Percentiles rank a stretch among this genome's conserved stretches.
Evolutionary conservation across 1,284 basidiomycete species (phyloP).

Genomic region (Trichosporon sp.): DNA sequence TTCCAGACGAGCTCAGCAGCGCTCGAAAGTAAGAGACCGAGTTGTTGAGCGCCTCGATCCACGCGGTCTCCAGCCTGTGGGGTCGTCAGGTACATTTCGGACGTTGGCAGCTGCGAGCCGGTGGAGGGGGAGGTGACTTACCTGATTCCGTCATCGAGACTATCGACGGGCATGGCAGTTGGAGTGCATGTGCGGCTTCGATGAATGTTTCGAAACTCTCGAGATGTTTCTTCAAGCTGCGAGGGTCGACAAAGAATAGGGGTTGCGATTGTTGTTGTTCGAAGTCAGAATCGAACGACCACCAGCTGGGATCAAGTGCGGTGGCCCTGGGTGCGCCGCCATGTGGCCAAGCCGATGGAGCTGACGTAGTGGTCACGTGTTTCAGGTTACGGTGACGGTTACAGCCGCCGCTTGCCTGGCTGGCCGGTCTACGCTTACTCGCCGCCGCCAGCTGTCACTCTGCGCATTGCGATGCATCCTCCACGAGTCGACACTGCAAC

Average conservation of each 20-base stretch:
- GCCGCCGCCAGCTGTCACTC: constrained; percentile 15
- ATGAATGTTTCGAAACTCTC: constrained; percentile 13
- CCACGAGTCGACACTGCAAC: background rate
- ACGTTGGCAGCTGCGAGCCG: background rate
- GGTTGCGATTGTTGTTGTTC: constrained; percentile 20
- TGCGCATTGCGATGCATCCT: background rate
- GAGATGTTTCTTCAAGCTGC: background rate
- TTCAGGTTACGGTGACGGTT: constrained; percentile 7
- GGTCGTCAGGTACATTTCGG: background rate
- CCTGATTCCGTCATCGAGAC: constrained; percentile 54
- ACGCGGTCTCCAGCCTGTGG: constrained; percentile 53
- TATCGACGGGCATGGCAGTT: constrained; percentile 44
- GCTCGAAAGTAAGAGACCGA: constrained; percentile 53
- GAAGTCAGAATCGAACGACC: constrained; percentile 9
- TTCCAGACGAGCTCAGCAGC: constrained; percentile 52
- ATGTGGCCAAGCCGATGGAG: background rate
- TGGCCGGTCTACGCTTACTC: background rate
- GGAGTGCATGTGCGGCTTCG: constrained; percentile 18
- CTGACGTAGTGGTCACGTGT: constrained; percentile 16
- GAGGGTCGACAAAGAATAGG: background rate
- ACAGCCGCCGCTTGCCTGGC: background rate
- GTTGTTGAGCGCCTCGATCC: constrained; percentile 50
- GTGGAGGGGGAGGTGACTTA: constrained; percentile 34
- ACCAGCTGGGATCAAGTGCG: background rate
- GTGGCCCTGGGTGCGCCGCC: background rate